These are phyloP conservation scores for Kwoniella pini DNA, from an alignment of 768 basidiomycete genomes.

Conservation along the genomic window DNA sequence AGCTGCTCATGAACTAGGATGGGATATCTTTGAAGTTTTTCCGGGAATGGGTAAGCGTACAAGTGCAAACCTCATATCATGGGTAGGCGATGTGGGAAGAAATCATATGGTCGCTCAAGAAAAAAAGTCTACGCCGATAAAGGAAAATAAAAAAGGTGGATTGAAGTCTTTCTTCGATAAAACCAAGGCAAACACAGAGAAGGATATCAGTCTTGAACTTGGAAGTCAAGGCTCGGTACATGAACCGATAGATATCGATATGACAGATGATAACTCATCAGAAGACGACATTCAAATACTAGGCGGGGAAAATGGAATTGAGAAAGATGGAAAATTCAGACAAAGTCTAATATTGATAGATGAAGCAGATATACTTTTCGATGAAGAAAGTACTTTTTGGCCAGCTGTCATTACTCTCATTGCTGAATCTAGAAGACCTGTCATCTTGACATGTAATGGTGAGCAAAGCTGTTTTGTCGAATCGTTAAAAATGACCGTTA, in stretches of 20 bases:
- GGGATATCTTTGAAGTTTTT: slow-evolving; percentile 96
- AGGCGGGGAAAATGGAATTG: neutral
- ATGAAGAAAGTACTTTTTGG: slow-evolving; percentile 81
- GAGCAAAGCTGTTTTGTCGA: slow-evolving; percentile 44
- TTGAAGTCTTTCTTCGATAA: slow-evolving; percentile 25
- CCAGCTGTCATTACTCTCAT: slow-evolving; percentile 77
- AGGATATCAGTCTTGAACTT: neutral
- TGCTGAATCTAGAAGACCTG: slow-evolving; percentile 77
- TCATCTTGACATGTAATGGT: slow-evolving; percentile 96
- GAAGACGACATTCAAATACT: slow-evolving; percentile 1
- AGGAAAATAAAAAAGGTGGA: slow-evolving; percentile 4
- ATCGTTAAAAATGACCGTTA: neutral
- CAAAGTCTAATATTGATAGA: slow-evolving; percentile 91
- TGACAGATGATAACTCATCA: neutral
- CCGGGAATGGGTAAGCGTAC: slow-evolving; percentile 90
- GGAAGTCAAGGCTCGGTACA: slow-evolving; percentile 20
- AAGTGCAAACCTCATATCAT: slow-evolving; percentile 70
- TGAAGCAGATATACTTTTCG: slow-evolving; percentile 91
- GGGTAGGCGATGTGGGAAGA: slow-evolving; percentile 89
- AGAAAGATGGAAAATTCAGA: slow-evolving; percentile 54
- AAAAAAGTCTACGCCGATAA: slow-evolving; percentile 21
- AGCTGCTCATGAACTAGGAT: slow-evolving; percentile 87
- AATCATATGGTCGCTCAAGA: slow-evolving; percentile 71
- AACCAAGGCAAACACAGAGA: slow-evolving; percentile 1
- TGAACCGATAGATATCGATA: slow-evolving; percentile 26